Conservation (phyloP, 208 protist genomes). For the Trichomonas gallinae region DNA sequence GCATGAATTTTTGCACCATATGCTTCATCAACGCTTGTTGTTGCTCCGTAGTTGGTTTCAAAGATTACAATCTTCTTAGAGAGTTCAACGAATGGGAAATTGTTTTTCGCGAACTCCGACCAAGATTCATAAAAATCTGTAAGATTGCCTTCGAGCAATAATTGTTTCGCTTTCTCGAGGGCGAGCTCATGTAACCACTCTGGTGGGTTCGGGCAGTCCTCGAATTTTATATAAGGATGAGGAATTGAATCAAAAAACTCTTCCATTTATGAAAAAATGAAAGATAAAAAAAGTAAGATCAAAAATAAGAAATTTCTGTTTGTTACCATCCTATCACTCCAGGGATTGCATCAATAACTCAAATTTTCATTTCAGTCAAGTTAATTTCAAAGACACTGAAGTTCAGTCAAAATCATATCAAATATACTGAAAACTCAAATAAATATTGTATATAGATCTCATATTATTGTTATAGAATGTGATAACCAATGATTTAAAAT, state of each 20-base stretch:
- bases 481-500: no score
- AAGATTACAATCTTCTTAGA: neutral
- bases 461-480: no score
- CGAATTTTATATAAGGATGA: neutral
- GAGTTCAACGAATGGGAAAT: neutral
- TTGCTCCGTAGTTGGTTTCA: neutral
- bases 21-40: neutral
- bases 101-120: neutral
- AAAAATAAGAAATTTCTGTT: no score
- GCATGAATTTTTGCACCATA: neutral
- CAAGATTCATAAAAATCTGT: neutral
- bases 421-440: no score
- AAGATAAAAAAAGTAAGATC: no score
- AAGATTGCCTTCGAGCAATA: neutral
- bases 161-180: neutral
- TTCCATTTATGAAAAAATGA: no score
- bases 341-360: no score
- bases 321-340: no score
- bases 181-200: neutral
- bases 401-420: no score
- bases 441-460: no score
- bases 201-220: neutral
- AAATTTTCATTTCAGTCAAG: no score
- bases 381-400: no score
- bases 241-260: neutral